Base-by-base conservation (phyloP, 2,329 filamentous ascomycete species). In the Botryotinia calthae region DNA sequence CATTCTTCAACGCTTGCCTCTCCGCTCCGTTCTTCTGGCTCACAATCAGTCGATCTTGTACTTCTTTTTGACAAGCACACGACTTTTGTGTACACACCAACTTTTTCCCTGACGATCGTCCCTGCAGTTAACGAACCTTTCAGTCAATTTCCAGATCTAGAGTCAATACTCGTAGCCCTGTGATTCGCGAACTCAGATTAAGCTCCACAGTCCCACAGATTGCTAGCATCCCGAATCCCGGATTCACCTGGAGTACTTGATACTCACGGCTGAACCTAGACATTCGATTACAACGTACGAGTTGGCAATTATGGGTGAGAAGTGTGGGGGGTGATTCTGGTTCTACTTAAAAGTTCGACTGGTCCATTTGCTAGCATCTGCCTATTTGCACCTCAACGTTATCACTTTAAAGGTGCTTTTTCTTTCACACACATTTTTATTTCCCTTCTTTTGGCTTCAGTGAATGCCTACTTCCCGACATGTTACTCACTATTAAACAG, bases 401-500 rank as follows among this genome's bases (percentile, higher is more conserved):
- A 72, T 77, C 73, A 74, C 75, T 74, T 74, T 72, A 77, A 79
- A 78, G 76, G 77, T 79, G 74, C 71, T 68, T 75, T 75, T 72
- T 74, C 74, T 77, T 73, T 70, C 74, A 71, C 61, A 69, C n/a
- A 71, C 44, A 74, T 76, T 80, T 77, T 76, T 79, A 73, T 78
- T 78, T 76, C 71, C 75, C 74, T 77, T 77, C 65, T 73, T 77
- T 73, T 78, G 77, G 70, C 76, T 78, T 77, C 75, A 73, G 73
- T 77, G 77, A 63, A 76, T 79, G 77, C 75, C 75, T 76, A 20
- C 34, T 42, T 71, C 72, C 78, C 79, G 79, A 77, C 77, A 86
- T 86, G 85, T 85, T 86, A 82, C 85, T 87, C 81, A 86, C 85
- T 77, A 80, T 86, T 73, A 85, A 85, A 77, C 83, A 84, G 78